Evolutionary conservation across 306 rosid species (phyloP).

Genomic region (Trifolium repens): DNA sequence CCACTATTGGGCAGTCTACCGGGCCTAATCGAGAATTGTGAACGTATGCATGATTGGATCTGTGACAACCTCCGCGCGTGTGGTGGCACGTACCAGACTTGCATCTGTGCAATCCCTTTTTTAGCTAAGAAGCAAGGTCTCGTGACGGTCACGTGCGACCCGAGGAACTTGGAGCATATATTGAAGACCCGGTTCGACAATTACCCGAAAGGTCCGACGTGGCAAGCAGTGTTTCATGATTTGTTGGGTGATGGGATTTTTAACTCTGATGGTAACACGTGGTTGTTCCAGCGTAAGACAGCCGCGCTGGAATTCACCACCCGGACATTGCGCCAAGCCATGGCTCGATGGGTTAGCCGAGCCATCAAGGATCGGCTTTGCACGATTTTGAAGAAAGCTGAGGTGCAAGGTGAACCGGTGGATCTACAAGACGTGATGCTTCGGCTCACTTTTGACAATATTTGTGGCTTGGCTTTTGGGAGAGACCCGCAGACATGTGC

Average conservation of each 20-base stretch:
- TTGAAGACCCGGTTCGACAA: slow-evolving; percentile 86
- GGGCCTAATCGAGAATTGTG: slow-evolving; percentile 74
- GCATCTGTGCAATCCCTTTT: slow-evolving; percentile 93
- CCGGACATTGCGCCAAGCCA: slow-evolving; percentile 86
- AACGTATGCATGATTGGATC: slow-evolving; percentile 96
- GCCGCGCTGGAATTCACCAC: slow-evolving; percentile 96
- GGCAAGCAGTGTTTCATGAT: slow-evolving; percentile 94
- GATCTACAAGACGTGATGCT: slow-evolving; percentile 83
- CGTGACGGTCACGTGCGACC: slow-evolving; percentile 98
- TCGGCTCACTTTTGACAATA: slow-evolving; percentile 86
- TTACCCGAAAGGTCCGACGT: slow-evolving; percentile 90
- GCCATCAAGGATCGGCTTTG: slow-evolving; percentile 85
- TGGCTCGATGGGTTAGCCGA: slow-evolving; percentile 94
- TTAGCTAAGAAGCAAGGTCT: slow-evolving; percentile 85
- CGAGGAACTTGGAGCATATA: slow-evolving; percentile 84
- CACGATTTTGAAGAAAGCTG: slow-evolving; percentile 54
- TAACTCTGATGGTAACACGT: slow-evolving; percentile 91
- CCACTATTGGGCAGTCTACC: slow-evolving; percentile 89
- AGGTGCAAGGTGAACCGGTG: slow-evolving; percentile 52
- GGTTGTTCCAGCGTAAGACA: slow-evolving; percentile 89
- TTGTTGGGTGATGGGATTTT: slow-evolving; percentile 88
- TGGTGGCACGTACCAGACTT: slow-evolving; percentile 97
- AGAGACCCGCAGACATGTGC: slow-evolving; percentile 80
- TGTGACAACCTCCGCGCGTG: slow-evolving; percentile 88
- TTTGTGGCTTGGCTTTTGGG: slow-evolving; percentile 90